Conservation (phyloP, 2,329 filamentous ascomycete species). For the Metarhizium anisopliae region DNA sequence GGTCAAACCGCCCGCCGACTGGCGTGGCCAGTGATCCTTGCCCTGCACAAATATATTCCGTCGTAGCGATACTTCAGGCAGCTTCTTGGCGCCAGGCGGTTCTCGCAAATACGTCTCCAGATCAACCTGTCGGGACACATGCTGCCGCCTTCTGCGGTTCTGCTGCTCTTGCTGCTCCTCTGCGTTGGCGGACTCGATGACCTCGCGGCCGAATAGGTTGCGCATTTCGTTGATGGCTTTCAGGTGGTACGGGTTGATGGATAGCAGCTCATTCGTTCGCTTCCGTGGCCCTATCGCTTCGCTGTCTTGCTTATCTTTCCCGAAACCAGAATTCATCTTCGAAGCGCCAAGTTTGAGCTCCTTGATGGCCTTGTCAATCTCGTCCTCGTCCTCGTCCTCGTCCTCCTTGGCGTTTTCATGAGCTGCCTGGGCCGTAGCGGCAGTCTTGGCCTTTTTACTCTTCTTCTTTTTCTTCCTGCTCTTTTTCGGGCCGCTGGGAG, state of each 20-base stretch:
- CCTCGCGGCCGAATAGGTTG: constrained; percentile 45
- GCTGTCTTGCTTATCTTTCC: constrained; percentile 10
- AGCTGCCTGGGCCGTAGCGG: constrained; percentile 10
- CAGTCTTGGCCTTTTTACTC: constrained; percentile 23
- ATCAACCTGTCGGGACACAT: constrained; percentile 43
- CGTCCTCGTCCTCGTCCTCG: constrained; percentile 38
- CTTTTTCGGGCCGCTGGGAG: constrained; percentile 25
- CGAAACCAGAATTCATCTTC: neutral
- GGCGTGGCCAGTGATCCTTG: constrained; percentile 78
- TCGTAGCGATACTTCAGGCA: constrained; percentile 63
- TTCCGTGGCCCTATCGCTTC: neutral
- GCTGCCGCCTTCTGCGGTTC: constrained; percentile 22
- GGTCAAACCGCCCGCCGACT: constrained; percentile 69
- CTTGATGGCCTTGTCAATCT: constrained; percentile 46
- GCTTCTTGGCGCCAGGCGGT: constrained; percentile 47
- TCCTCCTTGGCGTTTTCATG: neutral
- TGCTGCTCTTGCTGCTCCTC: constrained; percentile 38
- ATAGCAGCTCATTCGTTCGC: constrained; percentile 32
- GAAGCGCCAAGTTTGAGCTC: constrained; percentile 25
- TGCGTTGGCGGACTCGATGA: constrained; percentile 43
- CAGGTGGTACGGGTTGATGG: constrained; percentile 58
- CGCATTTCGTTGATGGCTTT: constrained; percentile 90
- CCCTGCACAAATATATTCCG: constrained; percentile 80
- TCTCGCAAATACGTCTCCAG: constrained; percentile 46
- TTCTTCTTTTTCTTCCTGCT: constrained; percentile 24